Conservation (phyloP, 768 basidiomycete species). For the Panaeolus cyanescens region DNA sequence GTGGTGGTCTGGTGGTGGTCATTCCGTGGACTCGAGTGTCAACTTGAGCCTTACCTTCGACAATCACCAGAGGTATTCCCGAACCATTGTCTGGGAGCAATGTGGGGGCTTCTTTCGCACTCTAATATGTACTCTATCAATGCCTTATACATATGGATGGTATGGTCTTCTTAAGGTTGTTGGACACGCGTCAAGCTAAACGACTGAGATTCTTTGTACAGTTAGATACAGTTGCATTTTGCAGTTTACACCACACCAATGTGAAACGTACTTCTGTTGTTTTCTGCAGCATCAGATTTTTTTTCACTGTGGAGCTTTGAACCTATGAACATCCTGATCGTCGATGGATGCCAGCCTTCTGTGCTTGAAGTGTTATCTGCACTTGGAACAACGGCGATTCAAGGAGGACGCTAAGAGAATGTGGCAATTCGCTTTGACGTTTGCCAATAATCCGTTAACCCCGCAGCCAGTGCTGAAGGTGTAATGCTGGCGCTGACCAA, state of each 20-base stretch:
- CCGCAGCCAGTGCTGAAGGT: not conserved
- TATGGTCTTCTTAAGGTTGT: not conserved
- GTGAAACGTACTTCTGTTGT: not conserved
- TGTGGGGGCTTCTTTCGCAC: not conserved
- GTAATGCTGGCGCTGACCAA: not conserved
- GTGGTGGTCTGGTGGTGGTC: not conserved
- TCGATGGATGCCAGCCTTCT: not conserved
- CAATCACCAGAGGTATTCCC: conserved; percentile 1
- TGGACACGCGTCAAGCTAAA: not conserved
- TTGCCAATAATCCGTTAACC: not conserved
- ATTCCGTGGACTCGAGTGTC: not conserved
- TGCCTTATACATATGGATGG: not conserved
- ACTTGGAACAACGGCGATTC: not conserved
- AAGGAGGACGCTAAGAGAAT: too few relatives aligned
- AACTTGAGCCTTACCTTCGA: not conserved
- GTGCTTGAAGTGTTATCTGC: not conserved
- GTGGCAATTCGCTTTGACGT: not conserved
- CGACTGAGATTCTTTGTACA: not conserved
- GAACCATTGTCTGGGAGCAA: not conserved
- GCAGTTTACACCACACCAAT: not conserved
- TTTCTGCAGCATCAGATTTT: not conserved
- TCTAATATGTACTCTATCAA: not conserved
- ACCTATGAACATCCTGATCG: too few relatives aligned
- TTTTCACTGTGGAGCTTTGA: too few relatives aligned
- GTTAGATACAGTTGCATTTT: not conserved